Evolutionary conservation across 2,329 filamentous ascomycete species (phyloP).

Genomic region (Atkinsonella texensis): DNA sequence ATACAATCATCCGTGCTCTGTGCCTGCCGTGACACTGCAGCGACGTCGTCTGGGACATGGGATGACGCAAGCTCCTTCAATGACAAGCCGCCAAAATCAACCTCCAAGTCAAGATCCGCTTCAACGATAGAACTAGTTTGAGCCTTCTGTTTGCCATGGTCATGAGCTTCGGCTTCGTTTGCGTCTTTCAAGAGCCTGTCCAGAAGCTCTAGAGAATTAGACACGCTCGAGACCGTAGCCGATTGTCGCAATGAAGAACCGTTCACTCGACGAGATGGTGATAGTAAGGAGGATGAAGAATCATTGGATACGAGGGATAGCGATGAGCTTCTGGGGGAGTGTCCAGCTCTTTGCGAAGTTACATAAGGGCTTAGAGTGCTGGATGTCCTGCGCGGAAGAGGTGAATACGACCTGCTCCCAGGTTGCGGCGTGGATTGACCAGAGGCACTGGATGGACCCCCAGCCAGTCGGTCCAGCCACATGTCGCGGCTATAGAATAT

Average conservation of each 20-base stretch:
- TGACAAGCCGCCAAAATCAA: slow-evolving; percentile 70
- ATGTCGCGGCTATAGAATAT: slow-evolving; percentile 33
- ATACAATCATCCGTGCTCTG: slow-evolving; percentile 64
- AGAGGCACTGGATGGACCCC: slow-evolving; percentile 46
- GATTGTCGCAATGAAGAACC: slow-evolving; percentile 56
- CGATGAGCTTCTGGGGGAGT: slow-evolving; percentile 63
- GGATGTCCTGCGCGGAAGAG: slow-evolving; percentile 54
- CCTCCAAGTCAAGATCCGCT: slow-evolving; percentile 48
- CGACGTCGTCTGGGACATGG: slow-evolving; percentile 12
- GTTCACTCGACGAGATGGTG: slow-evolving; percentile 52
- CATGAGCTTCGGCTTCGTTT: slow-evolving; percentile 6
- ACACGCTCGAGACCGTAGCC: slow-evolving; percentile 31
- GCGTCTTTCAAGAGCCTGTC: slow-evolving; percentile 30
- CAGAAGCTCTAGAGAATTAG: slow-evolving; percentile 62
- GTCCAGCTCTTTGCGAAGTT: slow-evolving; percentile 54
- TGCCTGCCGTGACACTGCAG: slow-evolving; percentile 28
- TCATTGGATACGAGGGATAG: slow-evolving; percentile 67
- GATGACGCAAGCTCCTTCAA: slow-evolving; percentile 56
- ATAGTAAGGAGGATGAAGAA: slow-evolving; percentile 63
- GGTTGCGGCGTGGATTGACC: slow-evolving; percentile 48
- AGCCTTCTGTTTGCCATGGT: slow-evolving; percentile 6
- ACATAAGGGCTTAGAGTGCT: slow-evolving; percentile 57
- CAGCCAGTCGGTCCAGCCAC: slow-evolving; percentile 85
- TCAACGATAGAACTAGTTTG: slow-evolving; percentile 23
- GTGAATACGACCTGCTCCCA: slow-evolving; percentile 58